Conservation (phyloP, 257 asterid genomes). For the Galeopsis tetrahit region DNA sequence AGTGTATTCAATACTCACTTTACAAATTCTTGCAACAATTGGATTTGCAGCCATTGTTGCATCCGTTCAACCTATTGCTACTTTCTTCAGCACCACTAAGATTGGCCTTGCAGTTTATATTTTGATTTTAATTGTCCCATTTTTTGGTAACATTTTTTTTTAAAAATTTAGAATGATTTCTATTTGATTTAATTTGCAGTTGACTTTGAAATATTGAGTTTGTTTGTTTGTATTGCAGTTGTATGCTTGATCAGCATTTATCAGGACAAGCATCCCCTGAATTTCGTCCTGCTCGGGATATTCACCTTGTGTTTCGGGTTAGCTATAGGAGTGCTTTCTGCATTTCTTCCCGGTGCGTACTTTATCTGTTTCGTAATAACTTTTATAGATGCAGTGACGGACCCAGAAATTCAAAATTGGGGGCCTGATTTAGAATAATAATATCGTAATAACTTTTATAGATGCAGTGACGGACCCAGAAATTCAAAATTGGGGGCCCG, state of each 20-base stretch:
- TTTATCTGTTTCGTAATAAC: no score
- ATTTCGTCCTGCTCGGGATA: conserved; percentile 38
- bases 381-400: no score
- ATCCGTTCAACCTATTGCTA: not conserved
- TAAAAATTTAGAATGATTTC: not conserved
- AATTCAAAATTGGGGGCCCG: no score
- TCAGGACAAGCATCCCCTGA: conserved; percentile 32
- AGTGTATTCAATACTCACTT: conserved; percentile 49
- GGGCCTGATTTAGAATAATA: no score
- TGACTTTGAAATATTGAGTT: not conserved
- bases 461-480: no score
- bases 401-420: no score
- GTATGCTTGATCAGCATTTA: not conserved
- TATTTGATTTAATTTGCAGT: not conserved
- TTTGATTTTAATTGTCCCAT: conserved; percentile 15
- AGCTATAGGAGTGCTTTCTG: conserved; percentile 23
- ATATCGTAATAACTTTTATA: no score
- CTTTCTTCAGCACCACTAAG: not conserved
- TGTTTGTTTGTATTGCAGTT: conserved; percentile 23
- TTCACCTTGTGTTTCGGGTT: conserved; percentile 36
- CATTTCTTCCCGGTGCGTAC: conserved; percentile 28
- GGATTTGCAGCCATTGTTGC: not conserved
- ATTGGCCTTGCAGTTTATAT: conserved; percentile 48
- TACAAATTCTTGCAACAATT: conserved; percentile 54
- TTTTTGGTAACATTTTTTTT: conserved; percentile 38